Evolutionary conservation across 192 early-diverging fungal genomes (phyloP).

Genomic region (Umbelopsis vinacea): DNA sequence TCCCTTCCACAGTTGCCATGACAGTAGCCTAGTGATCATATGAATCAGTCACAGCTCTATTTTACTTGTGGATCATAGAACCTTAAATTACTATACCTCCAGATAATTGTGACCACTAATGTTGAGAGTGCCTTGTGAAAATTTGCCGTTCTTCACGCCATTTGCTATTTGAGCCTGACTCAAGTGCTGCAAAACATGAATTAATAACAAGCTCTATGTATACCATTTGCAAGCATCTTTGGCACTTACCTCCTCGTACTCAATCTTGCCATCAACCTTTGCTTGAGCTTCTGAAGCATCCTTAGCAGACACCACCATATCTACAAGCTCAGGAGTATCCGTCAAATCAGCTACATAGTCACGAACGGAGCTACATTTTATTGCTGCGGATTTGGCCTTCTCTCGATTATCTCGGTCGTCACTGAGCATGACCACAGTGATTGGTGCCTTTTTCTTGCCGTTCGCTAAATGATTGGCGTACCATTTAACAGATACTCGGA

Average conservation of each 20-base stretch:
- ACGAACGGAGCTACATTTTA: conserved; percentile 73
- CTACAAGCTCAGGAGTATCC: conserved; percentile 87
- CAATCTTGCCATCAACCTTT: conserved; percentile 59
- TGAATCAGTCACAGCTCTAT: neutral
- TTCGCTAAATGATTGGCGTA: conserved; percentile 73
- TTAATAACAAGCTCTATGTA: neutral
- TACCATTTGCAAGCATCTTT: neutral
- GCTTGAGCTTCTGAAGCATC: conserved; percentile 41
- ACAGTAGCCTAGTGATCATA: conserved; percentile 64
- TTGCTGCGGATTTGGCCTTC: conserved; percentile 64
- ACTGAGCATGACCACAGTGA: conserved; percentile 76
- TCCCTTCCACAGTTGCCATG: conserved; percentile 73
- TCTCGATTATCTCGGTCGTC: conserved; percentile 90
- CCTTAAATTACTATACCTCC: conserved; percentile 52
- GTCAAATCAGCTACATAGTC: conserved; percentile 75
- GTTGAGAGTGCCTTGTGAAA: conserved; percentile 80
- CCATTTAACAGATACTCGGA: conserved; percentile 86
- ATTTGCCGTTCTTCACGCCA: conserved; percentile 81
- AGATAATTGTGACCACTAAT: conserved; percentile 89
- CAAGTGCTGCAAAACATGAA: conserved; percentile 61
- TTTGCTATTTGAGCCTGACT: conserved; percentile 76
- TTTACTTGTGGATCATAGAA: neutral
- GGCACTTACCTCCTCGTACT: conserved; percentile 63
- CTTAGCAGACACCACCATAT: conserved; percentile 77
- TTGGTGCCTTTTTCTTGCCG: conserved; percentile 23